Base-by-base conservation (phyloP, 164 flowering plant genomes). In the Stephania cephalantha region DNA sequence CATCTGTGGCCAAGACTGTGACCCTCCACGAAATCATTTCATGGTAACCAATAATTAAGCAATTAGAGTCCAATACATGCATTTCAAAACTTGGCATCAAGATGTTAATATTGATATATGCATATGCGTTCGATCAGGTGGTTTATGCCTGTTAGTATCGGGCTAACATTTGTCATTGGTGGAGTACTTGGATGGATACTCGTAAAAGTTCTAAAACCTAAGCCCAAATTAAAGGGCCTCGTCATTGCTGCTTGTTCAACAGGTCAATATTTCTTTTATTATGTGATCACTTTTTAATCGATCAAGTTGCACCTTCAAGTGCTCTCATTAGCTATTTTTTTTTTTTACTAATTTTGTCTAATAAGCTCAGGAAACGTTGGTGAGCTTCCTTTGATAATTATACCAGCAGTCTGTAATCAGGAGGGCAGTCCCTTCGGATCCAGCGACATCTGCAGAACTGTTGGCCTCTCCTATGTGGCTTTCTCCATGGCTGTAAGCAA, bases 401-500 rank as follows among this genome's bases (percentile, higher is more conserved):
- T 95, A 68, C 95, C 98, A 18, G 97, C 98, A 52, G 86, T 91
- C 46, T 95, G 99, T 75, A 68, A 83, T 1, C 90, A 95, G 75
- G 79, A 85, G 1, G 91, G 91, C 18, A 90, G 87, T 73, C 97
- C 97, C 15, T 95, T 95, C 70, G 93, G 93, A 0, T 83, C 87
- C n/a, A 77, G 61, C 7, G 45, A 35, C 12, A 76, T 53, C 50
- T 95, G 99, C 79, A 44, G 81, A 46, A 75, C 85, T 3, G 46
- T 75, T 73, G 99, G 91, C 67, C 86, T 90, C 73, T 90, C 99
- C 2, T 95, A 95, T 73, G 94, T 88, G 7, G 92, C 98, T 65
- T 90, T 93, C 83, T 95, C 99, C 42, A 93, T 93, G 98, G 98
- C 99, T 75, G 99, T 91, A 90, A 45, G 99, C 90, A 90, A 45